These are phyloP conservation scores for Boletus reticulatus DNA, from an alignment of 768 basidiomycete genomes.

Conservation along the genomic window DNA sequence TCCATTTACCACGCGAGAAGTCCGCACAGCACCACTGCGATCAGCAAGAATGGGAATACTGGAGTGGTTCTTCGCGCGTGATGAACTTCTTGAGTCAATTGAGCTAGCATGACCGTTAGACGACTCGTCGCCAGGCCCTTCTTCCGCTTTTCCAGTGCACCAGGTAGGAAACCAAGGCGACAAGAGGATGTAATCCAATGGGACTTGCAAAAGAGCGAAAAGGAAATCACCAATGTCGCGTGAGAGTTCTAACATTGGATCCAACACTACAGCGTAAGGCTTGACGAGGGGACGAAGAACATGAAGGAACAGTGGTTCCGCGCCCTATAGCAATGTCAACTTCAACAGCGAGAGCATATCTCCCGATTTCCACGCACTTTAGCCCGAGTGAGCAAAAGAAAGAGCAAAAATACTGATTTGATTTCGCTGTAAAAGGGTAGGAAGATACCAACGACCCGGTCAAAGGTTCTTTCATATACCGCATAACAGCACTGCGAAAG, in stretches of 20 bases:
- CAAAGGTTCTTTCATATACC: slow-evolving; percentile 64
- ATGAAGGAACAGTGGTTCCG: slow-evolving; percentile 83
- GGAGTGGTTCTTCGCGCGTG: slow-evolving; percentile 8
- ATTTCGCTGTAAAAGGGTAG: slow-evolving; percentile 84
- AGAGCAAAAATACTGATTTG: slow-evolving; percentile 70
- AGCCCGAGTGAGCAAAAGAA: slow-evolving; percentile 74
- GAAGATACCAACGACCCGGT: slow-evolving; percentile 63
- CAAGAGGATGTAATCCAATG: slow-evolving; percentile 35
- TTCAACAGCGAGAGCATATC: not conserved
- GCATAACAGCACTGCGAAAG: slow-evolving; percentile 59
- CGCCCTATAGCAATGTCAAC: slow-evolving; percentile 51
- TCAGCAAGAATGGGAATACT: slow-evolving; percentile 14
- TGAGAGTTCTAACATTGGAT: slow-evolving; percentile 58
- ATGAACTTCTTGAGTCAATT: not conserved
- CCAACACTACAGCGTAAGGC: slow-evolving; percentile 68
- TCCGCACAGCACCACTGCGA: slow-evolving; percentile 1
- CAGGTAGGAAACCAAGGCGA: slow-evolving; percentile 29
- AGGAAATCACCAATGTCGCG: slow-evolving; percentile 66
- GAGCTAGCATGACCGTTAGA: not conserved
- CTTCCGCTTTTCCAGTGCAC: slow-evolving; percentile 14
- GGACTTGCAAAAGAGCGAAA: slow-evolving; percentile 41
- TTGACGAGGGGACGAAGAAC: slow-evolving; percentile 75
- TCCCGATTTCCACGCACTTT: slow-evolving; percentile 45
- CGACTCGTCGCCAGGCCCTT: slow-evolving; percentile 3
- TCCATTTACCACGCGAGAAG: slow-evolving; percentile 6